phyloP scores from a whole-genome alignment of 75 land plant genomes.

The Selaginella tamariscina region DNA sequence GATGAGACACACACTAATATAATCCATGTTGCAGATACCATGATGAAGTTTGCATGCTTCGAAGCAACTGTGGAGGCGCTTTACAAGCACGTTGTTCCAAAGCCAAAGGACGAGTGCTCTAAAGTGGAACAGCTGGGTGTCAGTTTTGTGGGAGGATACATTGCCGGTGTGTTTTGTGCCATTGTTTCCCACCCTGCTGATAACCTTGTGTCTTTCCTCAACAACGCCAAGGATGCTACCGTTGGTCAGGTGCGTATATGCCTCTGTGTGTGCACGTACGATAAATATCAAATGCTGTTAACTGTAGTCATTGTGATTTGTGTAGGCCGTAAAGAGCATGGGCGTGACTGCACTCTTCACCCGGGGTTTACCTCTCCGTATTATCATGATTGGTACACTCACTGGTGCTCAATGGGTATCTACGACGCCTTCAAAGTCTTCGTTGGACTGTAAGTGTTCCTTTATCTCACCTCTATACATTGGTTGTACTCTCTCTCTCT shows the following conservation, averaged over 20 bases:
- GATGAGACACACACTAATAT: too few species aligned
- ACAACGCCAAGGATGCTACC: slow-evolving; percentile 35
- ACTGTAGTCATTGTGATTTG: background rate
- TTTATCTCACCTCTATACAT: too few species aligned
- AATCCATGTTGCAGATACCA: slow-evolving; percentile 15
- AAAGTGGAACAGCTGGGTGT: slow-evolving; percentile 26
- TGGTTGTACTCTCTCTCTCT: too few species aligned
- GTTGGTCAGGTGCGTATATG: slow-evolving; percentile 7
- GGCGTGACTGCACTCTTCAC: slow-evolving; percentile 28
- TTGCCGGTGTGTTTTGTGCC: slow-evolving; percentile 34
- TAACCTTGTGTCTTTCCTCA: slow-evolving; percentile 35
- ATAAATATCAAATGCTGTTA: background rate
- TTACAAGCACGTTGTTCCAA: slow-evolving; percentile 30
- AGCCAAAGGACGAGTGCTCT: slow-evolving; percentile 31
- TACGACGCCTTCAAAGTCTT: slow-evolving; percentile 35
- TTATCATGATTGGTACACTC: slow-evolving; percentile 34
- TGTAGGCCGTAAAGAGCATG: slow-evolving; percentile 27
- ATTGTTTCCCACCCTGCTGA: slow-evolving; percentile 37
- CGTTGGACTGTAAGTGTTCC: slow-evolving; percentile 24
- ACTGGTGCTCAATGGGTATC: slow-evolving; percentile 33
- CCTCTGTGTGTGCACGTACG: background rate
- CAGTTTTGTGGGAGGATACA: slow-evolving; percentile 34
- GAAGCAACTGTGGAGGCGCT: slow-evolving; percentile 32
- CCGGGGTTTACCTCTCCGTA: slow-evolving; percentile 36
- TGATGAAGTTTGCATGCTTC: slow-evolving; percentile 43